Evolutionary conservation across 805 yeast species (phyloP).

Genomic region (fission yeast (Schizosaccharomyces pombe)): DNA sequence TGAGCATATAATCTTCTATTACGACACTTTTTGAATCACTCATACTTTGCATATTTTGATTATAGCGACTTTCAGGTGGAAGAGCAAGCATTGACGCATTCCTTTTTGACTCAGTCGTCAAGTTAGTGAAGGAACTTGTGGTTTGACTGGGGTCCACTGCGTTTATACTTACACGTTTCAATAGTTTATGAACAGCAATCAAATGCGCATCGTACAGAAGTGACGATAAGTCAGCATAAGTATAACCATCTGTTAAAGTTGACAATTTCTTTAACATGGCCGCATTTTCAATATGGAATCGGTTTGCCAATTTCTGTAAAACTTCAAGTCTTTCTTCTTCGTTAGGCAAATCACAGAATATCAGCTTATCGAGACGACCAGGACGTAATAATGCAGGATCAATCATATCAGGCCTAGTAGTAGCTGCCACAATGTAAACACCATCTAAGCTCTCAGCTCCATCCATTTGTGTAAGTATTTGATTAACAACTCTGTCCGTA

Average conservation of each 20-base stretch:
- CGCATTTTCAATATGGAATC: conserved; percentile 31
- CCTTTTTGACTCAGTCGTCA: background rate
- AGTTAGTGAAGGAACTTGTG: background rate
- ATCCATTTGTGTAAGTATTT: conserved; percentile 91
- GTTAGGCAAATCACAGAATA: conserved; percentile 71
- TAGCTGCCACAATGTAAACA: conserved; percentile 88
- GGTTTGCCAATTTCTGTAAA: conserved; percentile 24
- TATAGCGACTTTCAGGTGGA: no score
- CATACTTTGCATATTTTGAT: no score
- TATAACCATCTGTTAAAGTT: conserved; percentile 40
- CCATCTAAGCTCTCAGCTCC: conserved; percentile 97
- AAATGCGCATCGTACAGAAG: conserved; percentile 75
- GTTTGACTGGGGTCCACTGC: background rate
- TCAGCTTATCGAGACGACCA: conserved; percentile 81
- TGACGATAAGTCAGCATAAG: conserved; percentile 92
- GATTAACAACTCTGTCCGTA: conserved; percentile 91
- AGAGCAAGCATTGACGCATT: no score
- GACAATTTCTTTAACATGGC: conserved; percentile 38
- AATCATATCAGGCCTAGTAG: conserved; percentile 83
- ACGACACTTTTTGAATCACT: no score
- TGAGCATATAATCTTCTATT: no score
- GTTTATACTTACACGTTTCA: conserved; percentile 14
- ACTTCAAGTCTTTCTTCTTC: conserved; percentile 52
- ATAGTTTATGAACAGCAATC: conserved; percentile 41
- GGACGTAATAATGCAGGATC: conserved; percentile 90